Base-by-base conservation (phyloP, 2,329 filamentous ascomycete genomes). In the Phyllachora maydis region DNA sequence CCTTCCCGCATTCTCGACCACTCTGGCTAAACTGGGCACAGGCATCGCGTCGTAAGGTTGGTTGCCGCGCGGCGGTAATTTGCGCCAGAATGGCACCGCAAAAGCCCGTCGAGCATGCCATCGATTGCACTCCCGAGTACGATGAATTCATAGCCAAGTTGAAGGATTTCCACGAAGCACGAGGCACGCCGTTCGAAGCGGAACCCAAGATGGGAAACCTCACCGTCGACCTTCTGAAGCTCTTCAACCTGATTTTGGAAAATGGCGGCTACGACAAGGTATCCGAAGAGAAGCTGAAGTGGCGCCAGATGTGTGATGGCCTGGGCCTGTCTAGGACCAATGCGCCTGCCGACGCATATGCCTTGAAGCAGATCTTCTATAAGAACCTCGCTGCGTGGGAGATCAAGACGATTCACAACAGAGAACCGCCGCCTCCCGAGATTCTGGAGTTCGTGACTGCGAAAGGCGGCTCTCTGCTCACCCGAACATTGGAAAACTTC, bases 371-470 rank as follows among this genome's bases (percentile, higher is more conserved):
- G 26, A 70, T 76, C 31, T 92, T 88, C 52, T 90, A 90, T 55
- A 83, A 81, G 46, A 81, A 85, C 38, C 62, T 92, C 21, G 74
- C 75, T 8, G 81, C 82, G 2, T 92, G 76, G 47, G 82, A 91
- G 47, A 88, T 91, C 38, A 66, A 65, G 22, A 73, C 68, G 8
- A 51, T 82, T 19, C 75, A 83, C 49, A 64, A 70, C 25, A 70
- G 75, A 45, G 77, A 82, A 31, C 82, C 82, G 0, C 82, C 82
- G 10, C 79, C 81, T 5, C 81, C 76, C 35, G 78, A 90, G 37
- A 90, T 91, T 22, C 56, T 92, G 16, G 82, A 92, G 46, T 70
- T 82, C 20, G 76, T 79, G 9, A 85, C 79, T 6, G 82, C 81
- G 6, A 88, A 83, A 45, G 78, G 81, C 23, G 78, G 76, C 11